Conservation (phyloP, 2,329 filamentous ascomycete species). For the Claviceps spartinae region DNA sequence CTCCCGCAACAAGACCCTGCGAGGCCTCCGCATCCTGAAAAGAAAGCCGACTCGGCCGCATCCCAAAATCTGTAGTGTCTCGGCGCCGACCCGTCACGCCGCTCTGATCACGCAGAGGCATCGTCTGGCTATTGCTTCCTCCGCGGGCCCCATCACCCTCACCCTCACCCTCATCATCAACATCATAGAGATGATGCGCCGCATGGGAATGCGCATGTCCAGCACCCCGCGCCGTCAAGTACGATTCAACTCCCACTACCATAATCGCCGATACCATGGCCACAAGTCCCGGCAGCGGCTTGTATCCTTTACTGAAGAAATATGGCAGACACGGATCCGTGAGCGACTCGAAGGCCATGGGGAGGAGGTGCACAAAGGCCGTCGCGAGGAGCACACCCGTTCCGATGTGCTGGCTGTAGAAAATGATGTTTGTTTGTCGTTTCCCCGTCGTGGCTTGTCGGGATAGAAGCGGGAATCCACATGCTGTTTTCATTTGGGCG, state of each 20-base stretch:
- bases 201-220: constrained; percentile 45
- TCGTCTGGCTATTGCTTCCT: constrained; percentile 12
- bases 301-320: constrained; percentile 69
- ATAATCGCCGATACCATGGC: constrained; percentile 71
- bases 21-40: constrained; percentile 37
- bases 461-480: constrained; percentile 53
- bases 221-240: constrained; percentile 60
- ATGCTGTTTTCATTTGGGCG: constrained; percentile 28
- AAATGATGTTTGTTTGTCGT: constrained; percentile 46
- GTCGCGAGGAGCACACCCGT: constrained; percentile 79
- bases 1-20: constrained; percentile 43
- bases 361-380: constrained; percentile 66
- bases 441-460: constrained; percentile 42
- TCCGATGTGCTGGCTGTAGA: constrained; percentile 61
- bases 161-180: constrained; percentile 27
- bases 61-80: constrained; percentile 14
- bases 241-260: constrained; percentile 79
- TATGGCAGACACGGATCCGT: constrained; percentile 60
- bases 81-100: constrained; percentile 25
- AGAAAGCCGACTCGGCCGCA: constrained; percentile 33
- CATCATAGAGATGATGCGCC: constrained; percentile 33
- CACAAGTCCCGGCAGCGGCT: constrained; percentile 65
- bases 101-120: constrained; percentile 9
- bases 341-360: constrained; percentile 52
- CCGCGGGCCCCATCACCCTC: constrained; percentile 9